phyloP scores from a whole-genome alignment of 306 rosid genomes.

The Pueraria montana region DNA sequence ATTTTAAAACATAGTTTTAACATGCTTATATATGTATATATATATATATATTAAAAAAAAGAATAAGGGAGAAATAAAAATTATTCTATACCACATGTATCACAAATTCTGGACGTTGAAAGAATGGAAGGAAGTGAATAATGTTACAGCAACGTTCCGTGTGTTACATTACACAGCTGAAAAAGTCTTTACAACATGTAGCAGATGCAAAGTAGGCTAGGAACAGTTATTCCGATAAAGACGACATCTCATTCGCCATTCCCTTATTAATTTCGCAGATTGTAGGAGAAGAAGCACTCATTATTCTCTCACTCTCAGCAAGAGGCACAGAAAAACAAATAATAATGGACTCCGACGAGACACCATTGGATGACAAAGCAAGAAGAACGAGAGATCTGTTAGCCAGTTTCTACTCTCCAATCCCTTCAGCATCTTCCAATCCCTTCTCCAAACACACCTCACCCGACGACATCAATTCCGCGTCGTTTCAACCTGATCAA shows the following conservation, averaged over 20 bases:
- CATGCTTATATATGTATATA: too few relatives aligned
- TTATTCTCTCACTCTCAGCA: neutral
- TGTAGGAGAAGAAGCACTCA: neutral
- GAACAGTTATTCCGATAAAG: neutral
- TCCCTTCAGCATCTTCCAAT: slow-evolving; percentile 59
- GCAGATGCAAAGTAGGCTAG: neutral
- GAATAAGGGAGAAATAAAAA: too few relatives aligned
- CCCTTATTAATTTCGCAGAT: neutral
- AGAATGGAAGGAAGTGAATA: neutral
- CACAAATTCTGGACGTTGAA: neutral
- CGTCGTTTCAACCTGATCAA: slow-evolving; percentile 78
- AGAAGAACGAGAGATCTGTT: slow-evolving; percentile 92
- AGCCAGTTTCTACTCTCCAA: slow-evolving; percentile 93
- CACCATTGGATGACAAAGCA: slow-evolving; percentile 81
- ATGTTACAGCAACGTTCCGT: neutral
- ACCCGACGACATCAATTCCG: slow-evolving; percentile 80
- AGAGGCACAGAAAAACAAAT: neutral
- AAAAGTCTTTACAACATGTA: neutral
- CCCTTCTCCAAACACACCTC: slow-evolving; percentile 52
- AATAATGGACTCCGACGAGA: slow-evolving; percentile 63
- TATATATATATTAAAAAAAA: too few relatives aligned
- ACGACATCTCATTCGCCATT: neutral
- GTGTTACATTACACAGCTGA: neutral
- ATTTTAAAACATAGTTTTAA: too few relatives aligned
- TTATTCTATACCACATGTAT: too few relatives aligned